phyloP scores from a whole-genome alignment of 106 monocot species.

The Allium fistulosum region DNA sequence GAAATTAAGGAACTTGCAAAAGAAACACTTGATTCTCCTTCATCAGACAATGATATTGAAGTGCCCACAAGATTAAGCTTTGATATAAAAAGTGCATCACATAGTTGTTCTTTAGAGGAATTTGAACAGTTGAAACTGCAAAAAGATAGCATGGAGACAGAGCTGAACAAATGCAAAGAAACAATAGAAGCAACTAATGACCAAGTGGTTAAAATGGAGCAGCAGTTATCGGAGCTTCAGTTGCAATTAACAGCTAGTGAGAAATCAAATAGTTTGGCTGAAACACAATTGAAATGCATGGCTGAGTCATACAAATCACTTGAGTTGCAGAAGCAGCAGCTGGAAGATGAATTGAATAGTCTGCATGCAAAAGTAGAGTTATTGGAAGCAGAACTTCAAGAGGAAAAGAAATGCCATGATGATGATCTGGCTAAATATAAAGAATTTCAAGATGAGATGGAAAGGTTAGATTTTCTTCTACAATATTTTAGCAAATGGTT shows the following conservation, averaged over 20 bases:
- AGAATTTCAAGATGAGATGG: slow-evolving; percentile 65
- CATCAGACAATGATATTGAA: slow-evolving; percentile 38
- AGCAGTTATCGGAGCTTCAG: slow-evolving; percentile 34
- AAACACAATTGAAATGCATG: slow-evolving; percentile 97
- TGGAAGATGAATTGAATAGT: slow-evolving; percentile 52
- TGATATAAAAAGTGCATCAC: slow-evolving; percentile 31
- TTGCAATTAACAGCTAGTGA: slow-evolving; percentile 48
- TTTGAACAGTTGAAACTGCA: slow-evolving; percentile 63
- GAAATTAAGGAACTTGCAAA: slow-evolving; percentile 25
- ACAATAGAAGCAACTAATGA: slow-evolving; percentile 35
- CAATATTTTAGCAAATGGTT: background rate
- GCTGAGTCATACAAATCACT: slow-evolving; percentile 80
- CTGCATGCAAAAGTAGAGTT: slow-evolving; percentile 39
- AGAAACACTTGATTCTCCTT: slow-evolving; percentile 14
- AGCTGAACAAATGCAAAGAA: slow-evolving; percentile 60
- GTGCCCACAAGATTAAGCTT: slow-evolving; percentile 15
- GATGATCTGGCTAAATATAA: slow-evolving; percentile 51
- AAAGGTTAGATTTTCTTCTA: slow-evolving; percentile 42
- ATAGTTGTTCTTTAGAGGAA: slow-evolving; percentile 34
- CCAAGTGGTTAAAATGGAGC: slow-evolving; percentile 44
- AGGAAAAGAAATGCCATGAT: slow-evolving; percentile 60
- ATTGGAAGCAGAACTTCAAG: slow-evolving; percentile 51
- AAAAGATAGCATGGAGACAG: slow-evolving; percentile 45
- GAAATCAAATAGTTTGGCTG: slow-evolving; percentile 77
- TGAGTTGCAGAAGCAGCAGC: slow-evolving; percentile 45